Conservation (phyloP, 140 eudicot species). For the Flaveria floridana region DNA sequence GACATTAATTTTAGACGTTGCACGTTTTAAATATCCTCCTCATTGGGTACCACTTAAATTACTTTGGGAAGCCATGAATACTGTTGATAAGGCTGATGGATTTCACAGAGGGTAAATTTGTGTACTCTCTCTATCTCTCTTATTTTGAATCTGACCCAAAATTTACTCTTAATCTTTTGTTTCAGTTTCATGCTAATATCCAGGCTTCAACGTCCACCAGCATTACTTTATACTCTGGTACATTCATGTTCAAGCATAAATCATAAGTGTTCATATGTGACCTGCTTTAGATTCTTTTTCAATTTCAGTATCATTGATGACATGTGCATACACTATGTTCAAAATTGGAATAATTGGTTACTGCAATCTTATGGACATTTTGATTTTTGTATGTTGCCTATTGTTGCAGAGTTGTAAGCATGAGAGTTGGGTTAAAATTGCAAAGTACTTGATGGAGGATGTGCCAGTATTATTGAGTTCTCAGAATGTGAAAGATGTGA, state of each 20-base stretch:
- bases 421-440: constrained; percentile 77
- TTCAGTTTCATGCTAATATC: constrained; percentile 92
- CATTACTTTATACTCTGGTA: constrained; percentile 94
- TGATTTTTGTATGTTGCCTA: constrained; percentile 7
- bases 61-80: constrained; percentile 99
- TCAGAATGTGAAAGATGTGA: constrained; percentile 46
- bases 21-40: constrained; percentile 97
- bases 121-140: background rate
- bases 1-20: constrained; percentile 94
- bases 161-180: background rate
- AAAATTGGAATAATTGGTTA: constrained; percentile 1
- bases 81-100: constrained; percentile 79
- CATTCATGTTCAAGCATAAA: constrained; percentile 25
- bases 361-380: constrained; percentile 14
- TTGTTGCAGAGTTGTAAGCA: constrained; percentile 83
- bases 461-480: constrained; percentile 62
- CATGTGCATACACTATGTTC: constrained; percentile 9
- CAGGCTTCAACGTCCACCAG: constrained; percentile 78
- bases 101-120: constrained; percentile 64
- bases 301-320: background rate
- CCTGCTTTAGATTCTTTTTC: constrained; percentile 7
- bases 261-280: background rate
- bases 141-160: constrained; percentile 9
- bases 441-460: constrained; percentile 74
- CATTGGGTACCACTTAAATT: constrained; percentile 96